phyloP scores from a whole-genome alignment of 495 filamentous ascomycete genomes.

The Diplogelasinospora grovesii region DNA sequence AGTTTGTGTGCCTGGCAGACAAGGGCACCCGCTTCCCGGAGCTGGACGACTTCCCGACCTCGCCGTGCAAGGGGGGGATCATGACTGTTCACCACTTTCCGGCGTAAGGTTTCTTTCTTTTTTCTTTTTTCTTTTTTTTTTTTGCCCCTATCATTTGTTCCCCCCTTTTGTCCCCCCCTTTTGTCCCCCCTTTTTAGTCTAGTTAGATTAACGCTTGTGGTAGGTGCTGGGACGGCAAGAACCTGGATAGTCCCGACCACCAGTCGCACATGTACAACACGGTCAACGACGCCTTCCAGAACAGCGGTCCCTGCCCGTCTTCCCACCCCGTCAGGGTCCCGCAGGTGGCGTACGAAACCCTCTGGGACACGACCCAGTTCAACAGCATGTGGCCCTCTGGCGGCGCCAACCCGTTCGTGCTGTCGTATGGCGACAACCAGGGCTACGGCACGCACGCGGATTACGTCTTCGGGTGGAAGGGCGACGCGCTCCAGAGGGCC shows the following conservation, averaged over 20 bases:
- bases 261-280: conserved; percentile 48
- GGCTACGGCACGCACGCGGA: conserved; percentile 43
- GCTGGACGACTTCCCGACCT: conserved; percentile 40
- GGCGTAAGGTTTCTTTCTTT: conserved; percentile 23
- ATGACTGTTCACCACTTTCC: conserved; percentile 49
- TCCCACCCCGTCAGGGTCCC: conserved; percentile 45
- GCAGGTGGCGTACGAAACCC: conserved; percentile 46
- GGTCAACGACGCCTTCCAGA: conserved; percentile 33
- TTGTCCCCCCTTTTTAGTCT: too few species aligned
- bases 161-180: too few species aligned
- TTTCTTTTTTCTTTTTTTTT: background rate
- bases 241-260: conserved; percentile 52
- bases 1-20: conserved; percentile 41
- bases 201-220: too few species aligned
- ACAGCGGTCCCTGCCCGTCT: conserved; percentile 40
- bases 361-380: conserved; percentile 46
- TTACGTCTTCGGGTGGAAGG: conserved; percentile 42
- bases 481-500: conserved; percentile 19
- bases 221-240: conserved; percentile 53
- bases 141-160: too few species aligned
- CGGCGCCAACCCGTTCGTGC: conserved; percentile 40
- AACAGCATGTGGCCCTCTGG: conserved; percentile 41
- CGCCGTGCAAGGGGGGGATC: conserved; percentile 40
- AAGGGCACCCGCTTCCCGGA: conserved; percentile 37
- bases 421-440: conserved; percentile 19